Conservation (phyloP, 2,329 filamentous ascomycete genomes). For the Monosporascus sp. region DNA sequence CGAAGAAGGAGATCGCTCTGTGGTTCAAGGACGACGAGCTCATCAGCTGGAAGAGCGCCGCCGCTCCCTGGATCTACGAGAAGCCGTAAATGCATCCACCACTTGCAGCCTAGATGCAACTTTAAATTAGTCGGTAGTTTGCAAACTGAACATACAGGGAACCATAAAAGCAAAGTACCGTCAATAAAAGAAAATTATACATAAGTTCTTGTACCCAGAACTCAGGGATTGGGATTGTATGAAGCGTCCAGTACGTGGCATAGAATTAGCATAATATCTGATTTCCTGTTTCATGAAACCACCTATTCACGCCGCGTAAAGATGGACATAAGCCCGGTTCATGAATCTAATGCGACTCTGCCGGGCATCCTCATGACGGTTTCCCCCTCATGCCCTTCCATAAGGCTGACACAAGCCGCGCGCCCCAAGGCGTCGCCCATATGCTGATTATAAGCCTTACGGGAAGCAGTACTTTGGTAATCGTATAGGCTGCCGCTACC, state of each 20-base stretch:
- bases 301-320: no score
- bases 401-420: slow-evolving; percentile 52
- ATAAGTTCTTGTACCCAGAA: no score
- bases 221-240: no score
- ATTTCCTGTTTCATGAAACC: no score
- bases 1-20: slow-evolving; percentile 98
- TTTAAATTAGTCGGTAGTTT: not conserved
- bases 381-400: slow-evolving; percentile 19
- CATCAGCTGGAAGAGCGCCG: slow-evolving; percentile 75
- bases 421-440: slow-evolving; percentile 92
- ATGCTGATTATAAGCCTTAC: slow-evolving; percentile 71
- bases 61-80: slow-evolving; percentile 97
- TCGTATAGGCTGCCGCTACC: slow-evolving; percentile 83
- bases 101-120: not conserved
- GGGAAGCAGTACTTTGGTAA: slow-evolving; percentile 82
- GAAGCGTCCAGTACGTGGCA: no score
- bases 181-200: no score
- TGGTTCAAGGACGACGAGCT: slow-evolving; percentile 94
- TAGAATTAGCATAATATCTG: no score
- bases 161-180: not conserved
- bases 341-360: no score
- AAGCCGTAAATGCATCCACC: slow-evolving; percentile 48
- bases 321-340: no score
- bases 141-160: not conserved
- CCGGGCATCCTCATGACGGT: not conserved